Conservation (phyloP, 1,284 basidiomycete species). For the Rhodotorula sp. region DNA sequence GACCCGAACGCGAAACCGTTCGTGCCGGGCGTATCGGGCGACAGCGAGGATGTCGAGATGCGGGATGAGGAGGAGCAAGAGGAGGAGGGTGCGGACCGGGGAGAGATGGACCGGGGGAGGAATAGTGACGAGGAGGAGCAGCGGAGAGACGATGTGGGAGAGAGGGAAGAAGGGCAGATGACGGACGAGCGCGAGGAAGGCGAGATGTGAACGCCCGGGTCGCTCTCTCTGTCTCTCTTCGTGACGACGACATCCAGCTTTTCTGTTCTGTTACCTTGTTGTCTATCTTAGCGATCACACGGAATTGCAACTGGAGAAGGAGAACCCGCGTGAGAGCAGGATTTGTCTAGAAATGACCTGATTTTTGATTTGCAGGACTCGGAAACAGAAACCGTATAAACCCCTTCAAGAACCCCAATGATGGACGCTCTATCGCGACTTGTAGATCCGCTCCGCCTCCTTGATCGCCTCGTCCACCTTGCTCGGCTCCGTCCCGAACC, state of each 20-base stretch:
- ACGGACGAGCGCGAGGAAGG: constrained; percentile 22
- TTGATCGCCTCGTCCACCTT: constrained; percentile 70
- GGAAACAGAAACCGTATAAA: not conserved
- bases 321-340: too few species aligned
- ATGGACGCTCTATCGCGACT: not conserved
- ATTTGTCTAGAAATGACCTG: too few species aligned
- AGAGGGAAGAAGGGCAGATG: constrained; percentile 4
- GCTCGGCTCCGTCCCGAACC: constrained; percentile 68
- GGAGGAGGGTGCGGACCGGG: not conserved
- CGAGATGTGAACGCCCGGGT: not conserved
- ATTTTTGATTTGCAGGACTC: not conserved
- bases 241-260: too few species aligned
- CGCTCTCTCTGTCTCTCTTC: too few species aligned
- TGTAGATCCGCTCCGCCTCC: constrained; percentile 26
- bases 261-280: too few species aligned
- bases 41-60: not conserved
- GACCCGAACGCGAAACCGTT: constrained; percentile 29
- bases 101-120: not conserved
- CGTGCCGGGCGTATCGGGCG: constrained; percentile 6
- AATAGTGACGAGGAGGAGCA: not conserved
- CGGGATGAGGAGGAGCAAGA: not conserved
- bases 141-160: not conserved
- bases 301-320: too few species aligned
- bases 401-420: not conserved
- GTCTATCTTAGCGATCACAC: too few species aligned